These are phyloP conservation scores for Periconia sp. DNA, from an alignment of 2,329 filamentous ascomycete species.

Conservation along the genomic window DNA sequence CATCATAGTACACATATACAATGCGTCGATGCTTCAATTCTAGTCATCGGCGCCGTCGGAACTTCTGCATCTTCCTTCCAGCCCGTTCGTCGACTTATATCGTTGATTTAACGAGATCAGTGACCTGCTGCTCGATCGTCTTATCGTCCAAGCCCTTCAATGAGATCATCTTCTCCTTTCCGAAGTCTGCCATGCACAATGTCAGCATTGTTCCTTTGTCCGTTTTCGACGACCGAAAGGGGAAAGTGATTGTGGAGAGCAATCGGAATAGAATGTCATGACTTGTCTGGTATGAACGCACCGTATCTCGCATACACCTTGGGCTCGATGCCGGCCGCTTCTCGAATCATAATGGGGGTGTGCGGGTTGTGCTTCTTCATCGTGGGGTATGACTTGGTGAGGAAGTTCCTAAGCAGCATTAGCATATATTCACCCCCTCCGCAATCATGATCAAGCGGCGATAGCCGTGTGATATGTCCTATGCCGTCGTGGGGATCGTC, in stretches of 20 bases:
- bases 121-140: constrained; percentile 69
- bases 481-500: background rate
- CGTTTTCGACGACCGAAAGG: background rate
- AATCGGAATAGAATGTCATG: background rate
- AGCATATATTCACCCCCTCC: constrained; percentile 3
- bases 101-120: constrained; percentile 58
- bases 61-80: background rate
- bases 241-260: too few species aligned
- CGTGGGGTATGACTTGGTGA: constrained; percentile 87
- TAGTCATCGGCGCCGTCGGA: background rate
- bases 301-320: constrained; percentile 92
- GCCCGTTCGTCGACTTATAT: constrained; percentile 14
- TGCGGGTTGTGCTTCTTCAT: constrained; percentile 99
- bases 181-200: constrained; percentile 54
- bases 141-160: constrained; percentile 68
- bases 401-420: constrained; percentile 69
- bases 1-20: constrained; percentile 3
- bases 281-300: constrained; percentile 47
- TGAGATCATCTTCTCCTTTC: constrained; percentile 67
- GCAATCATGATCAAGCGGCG: background rate
- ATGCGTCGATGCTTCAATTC: background rate
- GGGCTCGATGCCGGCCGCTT: constrained; percentile 81
- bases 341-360: constrained; percentile 91
- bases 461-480: background rate
- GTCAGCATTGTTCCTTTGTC: constrained; percentile 8